Base-by-base conservation (phyloP, 2,329 filamentous ascomycete species). In the Ciborinia camelliae region DNA sequence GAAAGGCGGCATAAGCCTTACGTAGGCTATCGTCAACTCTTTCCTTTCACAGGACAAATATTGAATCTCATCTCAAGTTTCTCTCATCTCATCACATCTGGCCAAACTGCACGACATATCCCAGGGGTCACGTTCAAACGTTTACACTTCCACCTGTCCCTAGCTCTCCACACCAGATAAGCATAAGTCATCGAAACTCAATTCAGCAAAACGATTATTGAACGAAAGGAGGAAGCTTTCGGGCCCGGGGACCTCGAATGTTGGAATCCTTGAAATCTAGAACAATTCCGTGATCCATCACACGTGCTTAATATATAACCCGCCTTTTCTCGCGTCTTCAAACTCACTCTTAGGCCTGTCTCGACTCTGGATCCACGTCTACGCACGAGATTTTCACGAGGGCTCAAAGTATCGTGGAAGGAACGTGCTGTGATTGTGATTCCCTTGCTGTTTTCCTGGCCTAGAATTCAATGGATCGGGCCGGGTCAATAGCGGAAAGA, bases 91-190 rank as follows among this genome's bases (percentile, higher is more conserved):
- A 53, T 37, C 45, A 51, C 58, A 61, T 39, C 32, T 18, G 6
- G 32, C 30, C 41, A 47, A 15, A 51, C 58, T 61, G 58, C 58
- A 61, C 45, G 23, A 61, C 45, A 61, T 41, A 20, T 18, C 35
- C 41, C 35, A 55, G 23, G 53, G 53, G 23, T 35, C 20, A n/a
- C 14, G 9, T 41, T 28, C 14, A 28, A 55, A 28, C 14, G 9
- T 55, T 20, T 41, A 39, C 23, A 28, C 32, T 18, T 55, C 41
- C 53, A 37, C 53, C 28, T 41, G 35, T 55, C 52, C 2, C 5
- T 20, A 55, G 23, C 35, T 55, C 52, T 14, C 52, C 23, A 55
- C 23, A 20, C 23, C 26, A 28, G 37, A 55, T 55, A 55, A 55
- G 35, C 53, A 55, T 41, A 55, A 55, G 28, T 28, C 5, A 41